phyloP scores from a whole-genome alignment of 1,139 yeast species.

The Candida labiduridarum region DNA sequence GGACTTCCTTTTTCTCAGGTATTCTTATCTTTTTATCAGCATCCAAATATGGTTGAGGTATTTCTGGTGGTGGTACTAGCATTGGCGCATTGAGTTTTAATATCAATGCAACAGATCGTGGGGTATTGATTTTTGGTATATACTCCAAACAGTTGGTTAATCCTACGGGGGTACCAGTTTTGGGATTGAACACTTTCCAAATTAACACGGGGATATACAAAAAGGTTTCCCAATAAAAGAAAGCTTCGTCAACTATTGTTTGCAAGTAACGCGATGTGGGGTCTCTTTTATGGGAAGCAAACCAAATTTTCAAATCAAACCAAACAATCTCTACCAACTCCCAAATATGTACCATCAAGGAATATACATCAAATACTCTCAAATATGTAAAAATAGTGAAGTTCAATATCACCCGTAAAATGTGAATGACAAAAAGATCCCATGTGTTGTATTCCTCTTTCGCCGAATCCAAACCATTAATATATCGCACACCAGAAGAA shows the following conservation, averaged over 20 bases:
- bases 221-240: conserved; percentile 11
- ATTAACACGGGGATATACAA: conserved; percentile 10
- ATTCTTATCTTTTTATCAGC: conserved; percentile 37
- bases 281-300: conserved; percentile 2
- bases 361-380: conserved; percentile 6
- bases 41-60: conserved; percentile 46
- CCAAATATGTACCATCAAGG: conserved; percentile 6
- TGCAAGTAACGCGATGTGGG: conserved; percentile 6
- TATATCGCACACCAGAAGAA: conserved; percentile 10
- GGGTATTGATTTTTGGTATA: conserved; percentile 20
- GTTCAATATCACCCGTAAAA: conserved; percentile 19
- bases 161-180: conserved; percentile 16
- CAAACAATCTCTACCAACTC: conserved; percentile 14
- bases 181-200: conserved; percentile 12
- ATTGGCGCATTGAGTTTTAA: conserved; percentile 17
- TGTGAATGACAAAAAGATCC: conserved; percentile 23
- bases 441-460: conserved; percentile 20
- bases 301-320: conserved; percentile 14
- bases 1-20: conserved; percentile 38
- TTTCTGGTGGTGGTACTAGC: conserved; percentile 33
- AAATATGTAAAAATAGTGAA: conserved; percentile 13
- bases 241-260: neutral
- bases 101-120: conserved; percentile 23
- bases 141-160: conserved; percentile 14
- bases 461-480: conserved; percentile 14